Percentiles rank a stretch among this genome's conserved stretches.
Evolutionary conservation across 352 stramenopile genomes (phyloP).

Genomic region (Plasmopara muralis): DNA sequence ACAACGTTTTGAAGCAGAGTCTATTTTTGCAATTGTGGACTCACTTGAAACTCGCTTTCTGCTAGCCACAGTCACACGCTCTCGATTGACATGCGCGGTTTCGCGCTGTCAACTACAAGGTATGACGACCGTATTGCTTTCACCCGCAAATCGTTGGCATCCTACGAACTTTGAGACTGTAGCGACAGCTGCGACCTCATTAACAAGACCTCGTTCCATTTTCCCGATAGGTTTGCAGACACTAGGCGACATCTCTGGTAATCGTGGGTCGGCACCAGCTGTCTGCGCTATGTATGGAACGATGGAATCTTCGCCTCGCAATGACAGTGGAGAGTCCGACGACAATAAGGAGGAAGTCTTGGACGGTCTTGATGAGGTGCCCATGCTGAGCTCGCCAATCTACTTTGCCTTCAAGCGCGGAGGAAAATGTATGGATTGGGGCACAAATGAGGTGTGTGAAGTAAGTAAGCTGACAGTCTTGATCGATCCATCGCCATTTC

Average conservation of each 20-base stretch:
- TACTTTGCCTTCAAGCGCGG: constrained; percentile 64
- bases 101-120: constrained; percentile 42
- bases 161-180: constrained; percentile 5
- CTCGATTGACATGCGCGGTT: constrained; percentile 42
- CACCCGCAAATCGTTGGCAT: constrained; percentile 6
- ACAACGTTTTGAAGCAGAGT: constrained; percentile 36
- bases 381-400: constrained; percentile 44
- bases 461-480: constrained; percentile 64
- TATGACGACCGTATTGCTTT: constrained; percentile 13
- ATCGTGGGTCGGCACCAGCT: constrained; percentile 9
- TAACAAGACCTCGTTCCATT: constrained; percentile 16
- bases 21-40: constrained; percentile 76
- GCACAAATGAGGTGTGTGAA: constrained; percentile 55
- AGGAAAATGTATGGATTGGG: constrained; percentile 73
- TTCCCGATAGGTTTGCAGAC: constrained; percentile 13
- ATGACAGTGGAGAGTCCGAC: constrained; percentile 9
- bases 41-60: constrained; percentile 49
- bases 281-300: constrained; percentile 19
- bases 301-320: constrained; percentile 11
- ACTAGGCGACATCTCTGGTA: constrained; percentile 6
- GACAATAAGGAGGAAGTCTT: constrained; percentile 6
- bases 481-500: constrained; percentile 72
- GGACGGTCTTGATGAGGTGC: constrained; percentile 13
- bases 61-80: constrained; percentile 61
- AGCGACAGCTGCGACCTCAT: constrained; percentile 16